These are phyloP conservation scores for Pontederia crassipes DNA, from an alignment of 176 grass and related monocot species.

Conservation along the genomic window DNA sequence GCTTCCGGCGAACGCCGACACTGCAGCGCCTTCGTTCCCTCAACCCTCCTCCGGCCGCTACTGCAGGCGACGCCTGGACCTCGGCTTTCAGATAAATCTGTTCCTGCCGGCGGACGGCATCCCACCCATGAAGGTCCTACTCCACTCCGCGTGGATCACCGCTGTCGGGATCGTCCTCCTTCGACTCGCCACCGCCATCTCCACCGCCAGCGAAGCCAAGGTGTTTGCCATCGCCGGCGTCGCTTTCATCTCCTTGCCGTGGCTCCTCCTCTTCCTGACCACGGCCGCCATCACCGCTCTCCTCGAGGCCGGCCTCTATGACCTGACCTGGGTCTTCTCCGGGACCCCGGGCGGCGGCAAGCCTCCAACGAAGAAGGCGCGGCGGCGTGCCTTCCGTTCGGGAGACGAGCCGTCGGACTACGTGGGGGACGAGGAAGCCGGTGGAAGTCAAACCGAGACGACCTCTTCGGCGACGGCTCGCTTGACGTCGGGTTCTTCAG, in stretches of 20 bases:
- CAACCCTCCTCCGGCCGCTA: background rate
- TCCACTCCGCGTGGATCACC: background rate
- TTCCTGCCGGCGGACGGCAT: background rate
- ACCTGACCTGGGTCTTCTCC: background rate
- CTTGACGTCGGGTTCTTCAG: no score
- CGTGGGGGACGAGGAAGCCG: no score
- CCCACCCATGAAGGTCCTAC: background rate
- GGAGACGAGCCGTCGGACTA: no score
- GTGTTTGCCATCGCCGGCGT: background rate
- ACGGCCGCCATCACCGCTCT: background rate
- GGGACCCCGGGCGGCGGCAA: background rate
- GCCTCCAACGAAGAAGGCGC: background rate
- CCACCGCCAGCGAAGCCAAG: background rate
- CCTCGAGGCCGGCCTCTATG: background rate
- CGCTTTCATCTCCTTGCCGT: background rate
- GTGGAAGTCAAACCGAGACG: no score
- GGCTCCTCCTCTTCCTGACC: background rate
- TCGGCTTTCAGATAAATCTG: background rate
- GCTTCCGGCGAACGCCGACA: background rate
- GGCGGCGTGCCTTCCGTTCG: background rate
- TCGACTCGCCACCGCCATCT: background rate
- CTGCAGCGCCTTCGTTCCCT: background rate
- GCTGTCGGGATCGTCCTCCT: background rate
- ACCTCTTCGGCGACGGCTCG: no score
- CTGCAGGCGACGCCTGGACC: background rate